Base-by-base conservation (phyloP, 208 protist species). In the Trypanosoma scelopori region DNA sequence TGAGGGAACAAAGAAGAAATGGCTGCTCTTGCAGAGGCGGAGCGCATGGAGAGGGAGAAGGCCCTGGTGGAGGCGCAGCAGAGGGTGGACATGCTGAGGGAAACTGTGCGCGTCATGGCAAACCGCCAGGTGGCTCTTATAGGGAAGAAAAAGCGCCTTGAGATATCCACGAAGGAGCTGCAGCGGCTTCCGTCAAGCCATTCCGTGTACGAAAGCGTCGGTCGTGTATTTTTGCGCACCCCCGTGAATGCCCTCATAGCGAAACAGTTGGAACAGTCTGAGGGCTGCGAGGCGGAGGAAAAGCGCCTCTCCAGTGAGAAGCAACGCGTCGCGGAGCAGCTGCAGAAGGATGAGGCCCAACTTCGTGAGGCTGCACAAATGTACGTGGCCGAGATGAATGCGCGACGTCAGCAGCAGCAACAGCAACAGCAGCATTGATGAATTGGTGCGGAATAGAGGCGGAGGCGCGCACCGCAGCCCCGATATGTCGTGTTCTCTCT, bases 41-140 rank as follows among this genome's bases (percentile, higher is more conserved):
- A 96, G 73, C 79, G 92, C 51, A 89, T 93, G 85, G 91, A 96
- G 79, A 89, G 87, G 78, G 85, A 93, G 78, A 93, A 93, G 75
- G 61, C 80, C 11, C 74, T 92, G 25, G 55, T 85, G 56, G 87
- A 96, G 69, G 82, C 84, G 46, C 91, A 96, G 81, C 87, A 94
- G 79, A 81, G 83, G 22, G 67, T 96, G 1, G 80, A 91, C 61
- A 72, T 74, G 50, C 67, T 96, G 49, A 75, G 79, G 25, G 74
- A 79, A 48, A 94, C 82, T 5, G 73, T 96, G 20, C 84, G 90
- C 55, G 88, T 84, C 27, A 92, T 96, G 82, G 82, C 87, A 5
- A 92, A 77, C 22, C 87, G 86, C 20, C 87, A 94, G 59, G 78
- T 92, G 41, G 73, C 76, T 3, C 65, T 93, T 18, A 76, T 90